A percentile compares a stretch with the other conserved stretches of the same genome.
These are phyloP conservation scores for Niveomyces coronatus DNA, from an alignment of 2,329 filamentous ascomycete genomes.

Conservation along the genomic window DNA sequence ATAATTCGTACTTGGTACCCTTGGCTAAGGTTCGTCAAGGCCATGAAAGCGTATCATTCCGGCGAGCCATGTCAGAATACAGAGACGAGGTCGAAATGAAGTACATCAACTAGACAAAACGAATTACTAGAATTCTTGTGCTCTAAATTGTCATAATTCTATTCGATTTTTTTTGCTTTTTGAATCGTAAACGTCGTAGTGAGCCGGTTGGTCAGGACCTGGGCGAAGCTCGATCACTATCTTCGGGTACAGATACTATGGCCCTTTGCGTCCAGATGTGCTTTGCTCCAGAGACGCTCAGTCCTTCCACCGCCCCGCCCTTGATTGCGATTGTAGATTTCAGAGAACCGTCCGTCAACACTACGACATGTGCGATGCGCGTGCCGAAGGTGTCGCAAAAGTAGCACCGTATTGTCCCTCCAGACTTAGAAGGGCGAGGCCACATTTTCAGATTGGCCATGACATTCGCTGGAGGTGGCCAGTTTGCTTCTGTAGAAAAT, in stretches of 20 bases:
- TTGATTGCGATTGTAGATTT: constrained; percentile 32
- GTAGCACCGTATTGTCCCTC: constrained; percentile 32
- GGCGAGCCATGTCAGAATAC: constrained; percentile 31
- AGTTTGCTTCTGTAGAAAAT: constrained; percentile 29
- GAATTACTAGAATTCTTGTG: neutral
- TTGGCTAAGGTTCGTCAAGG: constrained; percentile 49
- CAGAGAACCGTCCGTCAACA: constrained; percentile 26
- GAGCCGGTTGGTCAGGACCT: neutral
- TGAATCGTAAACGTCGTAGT: neutral
- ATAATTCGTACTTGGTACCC: constrained; percentile 33
- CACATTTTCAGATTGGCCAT: constrained; percentile 24
- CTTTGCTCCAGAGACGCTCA: constrained; percentile 27
- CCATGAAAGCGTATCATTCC: constrained; percentile 42
- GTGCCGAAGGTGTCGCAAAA: constrained; percentile 33
- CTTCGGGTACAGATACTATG: constrained; percentile 32
- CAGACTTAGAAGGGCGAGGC: constrained; percentile 28
- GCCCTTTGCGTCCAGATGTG: constrained; percentile 38
- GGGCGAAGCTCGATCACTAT: constrained; percentile 16
- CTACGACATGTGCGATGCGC: constrained; percentile 35
- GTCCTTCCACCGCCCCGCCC: constrained; percentile 32
- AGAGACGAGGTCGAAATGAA: constrained; percentile 7
- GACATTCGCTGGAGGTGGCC: constrained; percentile 27
- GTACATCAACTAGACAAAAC: constrained; percentile 4
- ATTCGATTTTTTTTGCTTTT: no score
- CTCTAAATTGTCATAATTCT: no score